Evolutionary conservation across 106 monocot species (phyloP).

Genomic region (Dendrobium nobile): DNA sequence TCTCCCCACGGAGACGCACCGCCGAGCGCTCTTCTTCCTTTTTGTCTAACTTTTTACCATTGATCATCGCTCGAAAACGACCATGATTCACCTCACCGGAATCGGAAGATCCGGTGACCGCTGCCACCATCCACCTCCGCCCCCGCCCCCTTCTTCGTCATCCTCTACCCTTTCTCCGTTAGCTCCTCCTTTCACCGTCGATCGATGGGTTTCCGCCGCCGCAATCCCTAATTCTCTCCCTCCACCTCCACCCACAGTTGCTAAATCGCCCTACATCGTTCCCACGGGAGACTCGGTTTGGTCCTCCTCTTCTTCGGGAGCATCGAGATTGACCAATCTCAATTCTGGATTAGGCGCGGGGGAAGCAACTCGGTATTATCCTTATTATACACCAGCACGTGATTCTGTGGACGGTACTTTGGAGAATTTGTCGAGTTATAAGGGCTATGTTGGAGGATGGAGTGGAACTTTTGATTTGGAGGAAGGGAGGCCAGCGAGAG

Average conservation of each 20-base stretch:
- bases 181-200: constrained; percentile 10
- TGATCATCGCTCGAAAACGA: neutral
- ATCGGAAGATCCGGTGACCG: neutral
- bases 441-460: constrained; percentile 8
- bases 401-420: constrained; percentile 2
- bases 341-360: neutral
- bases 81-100: neutral
- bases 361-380: constrained; percentile 5
- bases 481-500: constrained; percentile 3
- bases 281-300: neutral
- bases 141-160: neutral
- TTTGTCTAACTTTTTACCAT: neutral
- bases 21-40: neutral
- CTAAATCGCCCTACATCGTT: neutral
- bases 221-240: neutral
- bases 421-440: neutral
- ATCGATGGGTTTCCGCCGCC: constrained; percentile 2
- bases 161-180: constrained; percentile 4
- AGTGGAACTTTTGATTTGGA: constrained; percentile 7
- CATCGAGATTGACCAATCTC: neutral
- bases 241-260: neutral
- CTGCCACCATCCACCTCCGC: neutral
- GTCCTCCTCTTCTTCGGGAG: neutral
- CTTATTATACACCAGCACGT: neutral
- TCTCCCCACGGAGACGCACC: too few relatives aligned